These are phyloP conservation scores for Fusarium incarnatum DNA, from an alignment of 2,329 filamentous ascomycete species.

Conservation along the genomic window DNA sequence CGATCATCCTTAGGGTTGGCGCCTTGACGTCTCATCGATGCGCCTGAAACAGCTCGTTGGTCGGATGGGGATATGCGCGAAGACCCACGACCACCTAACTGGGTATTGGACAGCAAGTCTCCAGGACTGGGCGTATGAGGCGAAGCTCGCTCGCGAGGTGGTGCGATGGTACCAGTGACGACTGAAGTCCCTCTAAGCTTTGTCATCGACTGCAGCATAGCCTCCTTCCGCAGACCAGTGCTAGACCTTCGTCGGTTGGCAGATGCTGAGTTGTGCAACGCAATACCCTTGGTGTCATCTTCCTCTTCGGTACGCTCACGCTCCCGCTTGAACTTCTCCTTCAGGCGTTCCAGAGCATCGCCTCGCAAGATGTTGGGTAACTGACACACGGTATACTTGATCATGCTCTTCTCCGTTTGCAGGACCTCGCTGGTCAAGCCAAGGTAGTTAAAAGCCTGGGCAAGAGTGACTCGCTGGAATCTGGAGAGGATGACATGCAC, in stretches of 20 bases:
- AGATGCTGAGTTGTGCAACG: constrained; percentile 82
- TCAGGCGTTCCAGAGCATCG: constrained; percentile 82
- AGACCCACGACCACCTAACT: constrained; percentile 69
- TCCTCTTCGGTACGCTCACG: constrained; percentile 83
- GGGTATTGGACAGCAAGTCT: constrained; percentile 83
- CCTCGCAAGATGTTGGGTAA: constrained; percentile 91
- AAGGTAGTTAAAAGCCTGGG: constrained; percentile 94
- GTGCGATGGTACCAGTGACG: constrained; percentile 55
- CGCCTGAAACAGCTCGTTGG: constrained; percentile 24
- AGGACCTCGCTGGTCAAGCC: constrained; percentile 92
- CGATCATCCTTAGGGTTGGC: constrained; percentile 62
- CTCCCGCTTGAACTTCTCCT: constrained; percentile 91
- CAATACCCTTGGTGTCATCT: constrained; percentile 88
- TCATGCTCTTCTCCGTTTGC: constrained; percentile 92
- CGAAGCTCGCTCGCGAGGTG: constrained; percentile 56
- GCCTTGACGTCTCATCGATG: constrained; percentile 51
- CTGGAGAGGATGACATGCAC: constrained; percentile 97
- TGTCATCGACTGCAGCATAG: constrained; percentile 74
- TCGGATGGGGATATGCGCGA: constrained; percentile 55
- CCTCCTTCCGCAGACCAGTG: constrained; percentile 82
- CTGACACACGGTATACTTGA: constrained; percentile 90
- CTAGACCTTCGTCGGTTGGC: constrained; percentile 77
- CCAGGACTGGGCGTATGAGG: constrained; percentile 73
- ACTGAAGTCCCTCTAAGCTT: constrained; percentile 60
- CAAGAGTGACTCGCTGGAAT: constrained; percentile 92